Conservation (phyloP, 1,284 basidiomycete species). For the Thelephora terrestris region DNA sequence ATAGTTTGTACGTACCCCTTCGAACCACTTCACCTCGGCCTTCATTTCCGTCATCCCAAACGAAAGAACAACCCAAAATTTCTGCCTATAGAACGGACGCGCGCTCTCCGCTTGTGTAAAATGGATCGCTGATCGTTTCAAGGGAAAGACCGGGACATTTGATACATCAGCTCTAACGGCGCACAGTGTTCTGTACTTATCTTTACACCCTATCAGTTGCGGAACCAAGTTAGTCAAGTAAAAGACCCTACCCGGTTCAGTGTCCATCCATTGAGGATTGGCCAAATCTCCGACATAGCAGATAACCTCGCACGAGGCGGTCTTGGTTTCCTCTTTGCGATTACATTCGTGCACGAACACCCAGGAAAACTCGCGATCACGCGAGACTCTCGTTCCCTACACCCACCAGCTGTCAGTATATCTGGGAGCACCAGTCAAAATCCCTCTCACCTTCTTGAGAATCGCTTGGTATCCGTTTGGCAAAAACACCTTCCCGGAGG, state of each 20-base stretch:
- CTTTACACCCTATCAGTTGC: conserved; percentile 16
- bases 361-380: conserved; percentile 31
- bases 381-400: conserved; percentile 25
- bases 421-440: background rate
- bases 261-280: conserved; percentile 35
- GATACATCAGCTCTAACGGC: conserved; percentile 31
- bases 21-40: conserved; percentile 37
- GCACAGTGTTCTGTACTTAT: conserved; percentile 34
- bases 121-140: background rate
- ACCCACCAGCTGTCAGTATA: background rate
- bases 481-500: conserved; percentile 23
- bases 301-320: conserved; percentile 24
- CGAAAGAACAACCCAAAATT: conserved; percentile 37
- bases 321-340: conserved; percentile 17
- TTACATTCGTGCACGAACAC: conserved; percentile 26
- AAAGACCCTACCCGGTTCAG: conserved; percentile 26
- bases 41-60: conserved; percentile 39
- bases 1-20: conserved; percentile 19
- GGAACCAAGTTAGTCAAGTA: background rate
- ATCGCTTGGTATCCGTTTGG: conserved; percentile 24
- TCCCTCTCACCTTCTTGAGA: conserved; percentile 21
- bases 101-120: conserved; percentile 5
- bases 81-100: conserved; percentile 27
- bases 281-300: conserved; percentile 31
- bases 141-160: conserved; percentile 15